Base-by-base conservation (phyloP, 345 rosid genomes). In the Noccaea bulbosa region DNA sequence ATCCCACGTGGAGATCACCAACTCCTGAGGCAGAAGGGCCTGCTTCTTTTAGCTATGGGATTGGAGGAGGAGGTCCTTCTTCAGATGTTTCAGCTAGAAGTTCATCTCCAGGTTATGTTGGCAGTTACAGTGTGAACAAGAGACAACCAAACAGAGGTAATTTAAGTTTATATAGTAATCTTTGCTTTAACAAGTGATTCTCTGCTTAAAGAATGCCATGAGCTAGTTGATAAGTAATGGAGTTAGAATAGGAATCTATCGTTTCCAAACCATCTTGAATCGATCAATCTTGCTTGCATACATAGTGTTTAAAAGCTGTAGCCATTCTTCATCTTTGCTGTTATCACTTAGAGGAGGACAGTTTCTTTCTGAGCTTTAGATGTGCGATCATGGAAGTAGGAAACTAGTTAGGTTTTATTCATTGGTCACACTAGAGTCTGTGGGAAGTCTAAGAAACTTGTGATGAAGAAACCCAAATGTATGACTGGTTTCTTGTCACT, bases 61-160 rank as follows among this genome's bases (percentile, higher is more conserved):
- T 91, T 46, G 79, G 79, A 62, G 79, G 79, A 45, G 86, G 86
- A 50, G 82, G 75, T 72, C 76, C 85, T 61, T 81, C 90, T 66
- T 78, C 96, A 53, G 95, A 91, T 78, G 86, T 82, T 54, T 53
- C 92, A 62, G 80, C 82, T 65, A 84, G 79, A 78, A 81, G 80
- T 79, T 79, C 97, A 4, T 76, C 79, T 65, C 96, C 86, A 63
- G 96, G 86, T 74, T 93, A 80, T 76, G 77, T 80, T 83, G 74
- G 96, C 56, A 86, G 84, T 76, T 93, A 88, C 83, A 83, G 78
- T 76, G 89, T 80, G 82, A 76, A 89, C 66, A 87, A 80, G 80
- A 85, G 96, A 77, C 93, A 87, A 72, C 5, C 98, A 58, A 83
- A 83, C 85, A 86, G 98, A 90, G 98, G 98, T 93, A 86, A 60